Conservation (phyloP, 2,329 filamentous ascomycete species). For the Clarireedia paspali region DNA sequence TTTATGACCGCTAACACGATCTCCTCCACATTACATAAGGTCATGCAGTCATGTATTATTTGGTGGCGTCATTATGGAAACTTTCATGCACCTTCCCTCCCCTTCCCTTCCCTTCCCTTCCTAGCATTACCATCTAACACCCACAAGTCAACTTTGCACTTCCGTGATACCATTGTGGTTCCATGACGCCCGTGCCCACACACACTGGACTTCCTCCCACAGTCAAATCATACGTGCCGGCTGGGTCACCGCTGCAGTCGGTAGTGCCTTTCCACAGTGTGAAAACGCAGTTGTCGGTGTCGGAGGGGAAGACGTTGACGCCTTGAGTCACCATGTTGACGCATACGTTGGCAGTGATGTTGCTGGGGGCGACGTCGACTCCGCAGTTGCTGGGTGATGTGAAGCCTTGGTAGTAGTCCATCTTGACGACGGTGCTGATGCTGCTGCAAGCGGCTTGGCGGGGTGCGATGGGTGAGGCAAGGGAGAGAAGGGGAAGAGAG, state of each 20-base stretch:
- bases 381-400: not conserved
- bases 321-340: not conserved
- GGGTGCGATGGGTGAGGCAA: not conserved
- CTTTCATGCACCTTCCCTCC: no score
- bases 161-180: not conserved
- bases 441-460: not conserved
- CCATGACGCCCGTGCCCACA: not conserved
- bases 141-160: slow-evolving; percentile 4
- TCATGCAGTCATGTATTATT: no score
- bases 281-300: not conserved
- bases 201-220: not conserved
- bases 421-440: not conserved
- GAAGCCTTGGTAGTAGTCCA: slow-evolving; percentile 7
- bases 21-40: no score
- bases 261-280: not conserved
- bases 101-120: not conserved
- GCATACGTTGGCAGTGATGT: slow-evolving; percentile 2
- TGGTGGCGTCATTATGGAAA: no score
- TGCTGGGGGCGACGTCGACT: not conserved
- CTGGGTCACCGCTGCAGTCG: not conserved
- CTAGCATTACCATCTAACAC: not conserved
- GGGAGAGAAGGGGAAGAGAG: slow-evolving; percentile 1
- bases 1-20: no score
- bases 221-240: not conserved
- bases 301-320: not conserved